A percentile compares a stretch with the other conserved stretches of the same genome.
phyloP scores from a whole-genome alignment of 2,329 filamentous ascomycete genomes.

The Madurella mycetomatis region DNA sequence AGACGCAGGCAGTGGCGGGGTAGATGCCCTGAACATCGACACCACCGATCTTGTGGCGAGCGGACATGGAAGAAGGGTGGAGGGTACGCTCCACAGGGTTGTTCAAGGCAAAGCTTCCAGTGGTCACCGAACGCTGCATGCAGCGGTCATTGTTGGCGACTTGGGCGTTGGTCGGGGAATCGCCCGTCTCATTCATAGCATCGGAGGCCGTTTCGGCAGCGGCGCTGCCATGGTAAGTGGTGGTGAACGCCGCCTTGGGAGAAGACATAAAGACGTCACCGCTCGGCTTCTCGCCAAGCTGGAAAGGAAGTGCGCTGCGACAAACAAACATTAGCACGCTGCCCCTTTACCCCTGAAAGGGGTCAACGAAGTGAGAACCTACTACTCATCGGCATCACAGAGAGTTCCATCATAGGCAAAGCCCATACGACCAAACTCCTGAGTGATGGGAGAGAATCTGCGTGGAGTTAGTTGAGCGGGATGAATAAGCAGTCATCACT shows the following conservation, averaged over 20 bases:
- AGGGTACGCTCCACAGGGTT: slow-evolving; percentile 17
- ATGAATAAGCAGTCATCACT: background rate
- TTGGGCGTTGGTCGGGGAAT: background rate
- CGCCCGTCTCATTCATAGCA: background rate
- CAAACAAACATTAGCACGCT: background rate
- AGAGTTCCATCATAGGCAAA: slow-evolving; percentile 1
- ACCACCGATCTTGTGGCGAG: slow-evolving; percentile 11
- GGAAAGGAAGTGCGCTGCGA: slow-evolving; percentile 7
- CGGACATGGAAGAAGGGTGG: slow-evolving; percentile 18
- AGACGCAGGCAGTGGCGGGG: slow-evolving; percentile 55
- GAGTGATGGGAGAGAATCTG: slow-evolving; percentile 13
- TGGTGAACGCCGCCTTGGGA: background rate
- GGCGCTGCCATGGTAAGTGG: background rate
- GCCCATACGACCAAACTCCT: slow-evolving; percentile 8
- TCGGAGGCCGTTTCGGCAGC: background rate
- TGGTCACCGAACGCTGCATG: slow-evolving; percentile 7
- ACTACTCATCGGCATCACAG: slow-evolving; percentile 3
- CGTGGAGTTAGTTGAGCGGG: background rate
- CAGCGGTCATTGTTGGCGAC: background rate
- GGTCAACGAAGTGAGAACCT: background rate
- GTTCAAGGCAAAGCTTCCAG: background rate
- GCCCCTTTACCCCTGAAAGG: background rate
- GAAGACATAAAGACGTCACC: slow-evolving; percentile 16
- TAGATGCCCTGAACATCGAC: slow-evolving; percentile 50
- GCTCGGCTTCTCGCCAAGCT: slow-evolving; percentile 16